A percentile compares a stretch with the other conserved stretches of the same genome.
phyloP scores from a whole-genome alignment of 1,139 yeast genomes.

The Geotrichum aggregatum region DNA sequence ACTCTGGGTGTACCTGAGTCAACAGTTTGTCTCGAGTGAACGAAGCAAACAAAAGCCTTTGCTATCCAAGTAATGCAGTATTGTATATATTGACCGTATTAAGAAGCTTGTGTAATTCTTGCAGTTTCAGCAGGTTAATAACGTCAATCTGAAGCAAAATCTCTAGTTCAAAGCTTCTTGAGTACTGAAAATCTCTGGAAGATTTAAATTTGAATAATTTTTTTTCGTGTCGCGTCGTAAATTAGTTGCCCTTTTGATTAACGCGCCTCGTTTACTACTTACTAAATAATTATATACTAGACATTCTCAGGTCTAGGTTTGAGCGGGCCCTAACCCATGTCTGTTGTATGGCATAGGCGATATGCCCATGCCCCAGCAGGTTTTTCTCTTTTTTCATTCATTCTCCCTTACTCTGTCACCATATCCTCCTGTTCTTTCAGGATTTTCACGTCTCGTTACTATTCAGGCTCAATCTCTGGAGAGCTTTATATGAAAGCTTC shows the following conservation, averaged over 20 bases:
- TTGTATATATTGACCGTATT: too few relatives aligned
- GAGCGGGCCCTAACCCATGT: neutral
- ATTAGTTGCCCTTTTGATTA: conserved; percentile 1
- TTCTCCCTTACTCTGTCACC: neutral
- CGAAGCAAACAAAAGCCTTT: too few relatives aligned
- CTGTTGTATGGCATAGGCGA: too few relatives aligned
- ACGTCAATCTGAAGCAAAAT: too few relatives aligned
- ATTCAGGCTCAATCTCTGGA: neutral
- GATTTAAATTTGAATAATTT: neutral
- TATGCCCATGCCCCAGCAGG: neutral
- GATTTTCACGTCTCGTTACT: neutral
- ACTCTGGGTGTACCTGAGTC: too few relatives aligned
- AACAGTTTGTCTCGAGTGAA: too few relatives aligned
- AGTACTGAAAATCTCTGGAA: too few relatives aligned
- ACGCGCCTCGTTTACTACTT: neutral
- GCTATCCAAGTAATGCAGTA: too few relatives aligned
- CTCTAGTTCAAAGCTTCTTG: too few relatives aligned
- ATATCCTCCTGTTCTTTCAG: neutral
- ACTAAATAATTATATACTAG: too few relatives aligned
- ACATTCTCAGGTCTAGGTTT: neutral
- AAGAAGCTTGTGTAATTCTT: too few relatives aligned
- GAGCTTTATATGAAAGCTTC: neutral
- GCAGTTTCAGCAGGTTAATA: too few relatives aligned
- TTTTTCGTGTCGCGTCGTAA: conserved; percentile 11
- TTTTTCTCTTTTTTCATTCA: neutral